phyloP scores from a whole-genome alignment of 2,329 filamentous ascomycete genomes.

The Cladosporium sp. region DNA sequence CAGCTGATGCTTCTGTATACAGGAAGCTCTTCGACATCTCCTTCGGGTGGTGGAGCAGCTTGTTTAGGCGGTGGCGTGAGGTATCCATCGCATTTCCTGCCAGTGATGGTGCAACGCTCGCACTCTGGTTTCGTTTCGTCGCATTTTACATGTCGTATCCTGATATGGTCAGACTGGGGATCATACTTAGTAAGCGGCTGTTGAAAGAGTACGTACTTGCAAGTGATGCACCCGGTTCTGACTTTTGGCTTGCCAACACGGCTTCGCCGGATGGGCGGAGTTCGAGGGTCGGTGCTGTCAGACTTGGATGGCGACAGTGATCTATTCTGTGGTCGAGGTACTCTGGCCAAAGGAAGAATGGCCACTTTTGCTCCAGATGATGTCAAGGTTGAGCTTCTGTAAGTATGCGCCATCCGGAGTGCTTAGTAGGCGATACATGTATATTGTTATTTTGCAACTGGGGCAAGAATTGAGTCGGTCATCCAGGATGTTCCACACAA shows the following conservation, averaged over 20 bases:
- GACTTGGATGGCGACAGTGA: not conserved
- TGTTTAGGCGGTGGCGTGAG: slow-evolving; percentile 64
- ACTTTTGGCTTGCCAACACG: slow-evolving; percentile 15
- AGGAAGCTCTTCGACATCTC: not conserved
- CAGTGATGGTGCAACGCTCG: slow-evolving; percentile 11
- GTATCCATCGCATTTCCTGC: slow-evolving; percentile 52
- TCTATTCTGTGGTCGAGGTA: not conserved
- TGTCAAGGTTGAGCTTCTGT: not conserved
- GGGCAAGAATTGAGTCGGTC: not conserved
- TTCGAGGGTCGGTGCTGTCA: not conserved
- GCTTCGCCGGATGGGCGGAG: not conserved
- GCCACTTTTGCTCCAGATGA: not conserved
- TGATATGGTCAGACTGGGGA: slow-evolving; percentile 44
- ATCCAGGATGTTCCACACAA: not conserved
- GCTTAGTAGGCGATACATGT: not conserved
- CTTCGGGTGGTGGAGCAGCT: slow-evolving; percentile 42
- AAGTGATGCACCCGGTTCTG: slow-evolving; percentile 18
- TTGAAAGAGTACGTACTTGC: slow-evolving; percentile 46
- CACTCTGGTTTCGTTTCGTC: slow-evolving; percentile 44
- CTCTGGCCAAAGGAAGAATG: not conserved
- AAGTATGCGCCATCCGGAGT: not conserved
- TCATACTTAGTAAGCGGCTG: not conserved
- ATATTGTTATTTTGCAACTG: not conserved
- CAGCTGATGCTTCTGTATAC: slow-evolving; percentile 62
- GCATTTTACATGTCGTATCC: slow-evolving; percentile 61